A percentile compares a stretch with the other conserved stretches of the same genome.
These are phyloP conservation scores for Lonicera japonica DNA, from an alignment of 129 eudicot genomes.

Conservation along the genomic window DNA sequence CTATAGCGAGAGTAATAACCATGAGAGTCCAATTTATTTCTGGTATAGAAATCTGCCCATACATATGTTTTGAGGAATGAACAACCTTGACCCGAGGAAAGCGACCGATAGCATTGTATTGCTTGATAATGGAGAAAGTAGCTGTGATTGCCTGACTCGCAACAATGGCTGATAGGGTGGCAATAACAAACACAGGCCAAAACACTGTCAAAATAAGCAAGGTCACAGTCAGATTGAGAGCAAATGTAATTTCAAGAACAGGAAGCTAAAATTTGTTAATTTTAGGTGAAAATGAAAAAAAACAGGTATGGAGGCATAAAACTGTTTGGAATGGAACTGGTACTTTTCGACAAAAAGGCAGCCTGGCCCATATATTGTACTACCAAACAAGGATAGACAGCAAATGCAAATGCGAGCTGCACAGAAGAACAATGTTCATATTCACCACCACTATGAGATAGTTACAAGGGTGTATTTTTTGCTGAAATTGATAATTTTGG, in stretches of 20 bases:
- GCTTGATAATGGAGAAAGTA: constrained; percentile 87
- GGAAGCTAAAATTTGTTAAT: neutral
- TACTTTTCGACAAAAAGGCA: constrained; percentile 74
- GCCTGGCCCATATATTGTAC: constrained; percentile 99
- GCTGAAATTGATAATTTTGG: too few relatives aligned
- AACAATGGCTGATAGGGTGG: constrained; percentile 87
- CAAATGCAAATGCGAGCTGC: constrained; percentile 70
- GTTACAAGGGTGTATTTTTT: neutral
- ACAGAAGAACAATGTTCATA: constrained; percentile 15
- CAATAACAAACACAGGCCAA: constrained; percentile 94
- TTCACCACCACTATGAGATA: neutral
- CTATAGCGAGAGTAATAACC: constrained; percentile 73
- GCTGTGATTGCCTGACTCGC: constrained; percentile 96
- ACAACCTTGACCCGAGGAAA: constrained; percentile 94
- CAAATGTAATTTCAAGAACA: neutral
- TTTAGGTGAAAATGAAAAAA: constrained; percentile 14
- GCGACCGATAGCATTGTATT: constrained; percentile 92
- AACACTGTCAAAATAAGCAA: constrained; percentile 30
- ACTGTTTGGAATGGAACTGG: constrained; percentile 51
- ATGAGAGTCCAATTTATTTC: constrained; percentile 95
- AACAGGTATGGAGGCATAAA: constrained; percentile 88
- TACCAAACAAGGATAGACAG: constrained; percentile 81
- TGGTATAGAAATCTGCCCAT: constrained; percentile 83
- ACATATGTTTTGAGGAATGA: constrained; percentile 81
- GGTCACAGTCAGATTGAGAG: neutral